Conservation (phyloP, 1,284 basidiomycete genomes). For the Apiotrichum sp. region DNA sequence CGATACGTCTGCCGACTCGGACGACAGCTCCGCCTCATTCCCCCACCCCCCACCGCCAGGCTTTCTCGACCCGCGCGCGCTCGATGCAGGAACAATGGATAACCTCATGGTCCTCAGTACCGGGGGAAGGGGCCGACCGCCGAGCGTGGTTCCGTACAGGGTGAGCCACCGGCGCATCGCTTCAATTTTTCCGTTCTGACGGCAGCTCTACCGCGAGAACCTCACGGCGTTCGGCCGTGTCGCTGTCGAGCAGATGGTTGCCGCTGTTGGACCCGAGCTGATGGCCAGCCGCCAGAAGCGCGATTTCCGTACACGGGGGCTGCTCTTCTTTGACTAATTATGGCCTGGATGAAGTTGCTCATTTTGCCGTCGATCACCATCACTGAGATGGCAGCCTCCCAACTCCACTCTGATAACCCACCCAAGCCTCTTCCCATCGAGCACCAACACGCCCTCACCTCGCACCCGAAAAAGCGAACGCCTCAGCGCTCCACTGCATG, state of each 20-base stretch:
- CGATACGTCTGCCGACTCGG: conserved; percentile 11
- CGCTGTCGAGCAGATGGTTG: conserved; percentile 7
- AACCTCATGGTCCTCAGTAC: conserved; percentile 26
- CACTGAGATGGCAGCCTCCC: too few species aligned
- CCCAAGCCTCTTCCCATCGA: too few species aligned
- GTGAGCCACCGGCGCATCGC: background rate
- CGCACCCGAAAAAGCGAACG: too few species aligned
- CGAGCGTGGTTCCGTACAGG: conserved; percentile 6
- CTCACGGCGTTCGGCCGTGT: conserved; percentile 1
- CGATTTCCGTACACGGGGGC: conserved; percentile 2
- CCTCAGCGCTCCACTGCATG: too few species aligned
- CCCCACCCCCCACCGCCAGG: conserved; percentile 39
- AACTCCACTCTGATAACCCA: too few species aligned
- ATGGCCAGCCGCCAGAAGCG: conserved; percentile 4
- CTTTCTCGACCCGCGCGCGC: conserved; percentile 22
- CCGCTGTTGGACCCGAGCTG: conserved; percentile 11
- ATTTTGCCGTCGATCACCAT: too few species aligned
- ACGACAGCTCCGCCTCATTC: conserved; percentile 12
- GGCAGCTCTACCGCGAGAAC: conserved; percentile 1
- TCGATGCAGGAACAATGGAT: conserved; percentile 23
- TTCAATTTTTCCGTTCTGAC: background rate
- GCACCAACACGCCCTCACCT: too few species aligned
- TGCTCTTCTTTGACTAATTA: conserved; percentile 3
- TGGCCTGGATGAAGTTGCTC: too few species aligned
- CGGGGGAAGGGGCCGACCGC: background rate